A percentile compares a stretch with the other conserved stretches of the same genome.
These are phyloP conservation scores for Acanthamoeba royreba DNA, from an alignment of 208 protist species.

Conservation along the genomic window DNA sequence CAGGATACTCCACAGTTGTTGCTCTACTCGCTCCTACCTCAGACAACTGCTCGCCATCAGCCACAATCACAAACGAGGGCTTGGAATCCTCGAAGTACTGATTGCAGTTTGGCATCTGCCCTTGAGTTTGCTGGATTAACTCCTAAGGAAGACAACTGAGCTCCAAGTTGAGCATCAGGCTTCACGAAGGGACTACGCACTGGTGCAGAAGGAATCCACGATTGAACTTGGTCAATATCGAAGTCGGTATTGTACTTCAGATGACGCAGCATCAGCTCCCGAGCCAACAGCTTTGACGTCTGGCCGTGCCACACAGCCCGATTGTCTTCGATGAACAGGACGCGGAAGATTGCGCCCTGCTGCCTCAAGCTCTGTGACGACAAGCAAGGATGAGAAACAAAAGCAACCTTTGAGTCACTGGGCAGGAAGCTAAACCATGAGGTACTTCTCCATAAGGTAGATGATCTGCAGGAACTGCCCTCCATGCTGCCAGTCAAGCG, in stretches of 20 bases:
- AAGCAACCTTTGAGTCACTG: neutral
- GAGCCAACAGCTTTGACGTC: neutral
- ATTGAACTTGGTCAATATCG: neutral
- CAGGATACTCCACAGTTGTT: too few relatives aligned
- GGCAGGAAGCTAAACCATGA: neutral
- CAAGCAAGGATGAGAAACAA: neutral
- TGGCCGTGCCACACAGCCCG: neutral
- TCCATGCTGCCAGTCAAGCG: neutral
- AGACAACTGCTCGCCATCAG: neutral
- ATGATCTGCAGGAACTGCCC: constrained; percentile 42
- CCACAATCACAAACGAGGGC: neutral
- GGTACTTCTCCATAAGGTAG: neutral
- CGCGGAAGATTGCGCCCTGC: neutral
- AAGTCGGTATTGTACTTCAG: constrained; percentile 33
- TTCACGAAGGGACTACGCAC: neutral
- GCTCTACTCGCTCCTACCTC: too few relatives aligned
- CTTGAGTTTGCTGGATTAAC: neutral
- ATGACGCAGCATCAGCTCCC: neutral
- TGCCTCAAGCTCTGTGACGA: neutral
- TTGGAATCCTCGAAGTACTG: neutral
- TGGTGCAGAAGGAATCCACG: neutral
- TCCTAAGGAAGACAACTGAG: neutral
- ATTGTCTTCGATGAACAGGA: neutral
- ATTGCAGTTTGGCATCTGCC: neutral
- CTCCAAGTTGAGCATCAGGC: neutral